Evolutionary conservation across 176 grass and related monocot species (phyloP), one percentile per base, ranked within the genome.

Genomic region (Musa schizocarpa): DNA sequence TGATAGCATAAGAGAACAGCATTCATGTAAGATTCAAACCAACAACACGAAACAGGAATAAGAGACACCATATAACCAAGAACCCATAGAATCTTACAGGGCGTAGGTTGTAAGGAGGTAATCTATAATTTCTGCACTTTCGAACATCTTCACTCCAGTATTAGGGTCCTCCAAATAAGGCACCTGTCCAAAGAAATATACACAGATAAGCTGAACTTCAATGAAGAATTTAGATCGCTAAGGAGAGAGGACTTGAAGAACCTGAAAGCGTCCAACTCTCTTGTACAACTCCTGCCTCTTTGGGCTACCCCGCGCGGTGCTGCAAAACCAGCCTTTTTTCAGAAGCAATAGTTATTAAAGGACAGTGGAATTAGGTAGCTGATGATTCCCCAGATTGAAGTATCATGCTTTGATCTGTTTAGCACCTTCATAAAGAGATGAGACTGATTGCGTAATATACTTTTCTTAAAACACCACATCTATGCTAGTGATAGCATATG

Each of bases 131-230:
- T 86, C 87, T 22, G 87, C 85, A 74, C 93, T 96, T 59, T 96
- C 93, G 9, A 96, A 96, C 92, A 90, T 89, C 81, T 96, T 85
- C 52, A 96, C 90, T 79, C 87, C 92, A 0, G 92, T 96, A 83
- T 96, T 96, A 9, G 87, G 92, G 88, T 96, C 92, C 80, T 96
- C 89, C 52, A 96, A 81, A 81, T 83, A 96, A 78, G 92, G 92
- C 1, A 43, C 92, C 92, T 96, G 82, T 13, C 23, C 61, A 77
- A 34, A 22, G 50, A 68, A 68, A 50, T 50, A 16, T 5, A 69
- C 11, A 20, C 17, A 50, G 9, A 24, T 23, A 22, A 51, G 48
- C 59, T 12, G 11, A 63, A 51, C 34, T 43, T 43, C 34, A 21
- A 29, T 7, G 1, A 21, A 50, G 22, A 65, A 52, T 21, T 63